Conservation (phyloP, 352 stramenopile genomes). For the Phytophthora vignae region DNA sequence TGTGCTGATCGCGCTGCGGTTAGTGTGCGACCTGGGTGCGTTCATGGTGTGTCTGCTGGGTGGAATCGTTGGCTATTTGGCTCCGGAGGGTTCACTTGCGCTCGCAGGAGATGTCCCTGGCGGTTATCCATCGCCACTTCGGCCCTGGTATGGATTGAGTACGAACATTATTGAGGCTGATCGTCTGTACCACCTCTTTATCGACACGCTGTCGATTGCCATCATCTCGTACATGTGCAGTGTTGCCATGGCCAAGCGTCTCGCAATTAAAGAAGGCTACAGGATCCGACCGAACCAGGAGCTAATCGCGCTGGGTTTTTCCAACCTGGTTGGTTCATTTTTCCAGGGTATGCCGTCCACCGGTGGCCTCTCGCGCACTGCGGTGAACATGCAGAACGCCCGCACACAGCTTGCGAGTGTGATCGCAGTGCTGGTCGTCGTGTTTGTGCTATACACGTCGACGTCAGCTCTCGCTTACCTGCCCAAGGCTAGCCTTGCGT, state of each 20-base stretch:
- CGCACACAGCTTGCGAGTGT: slow-evolving; percentile 90
- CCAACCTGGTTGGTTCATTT: slow-evolving; percentile 89
- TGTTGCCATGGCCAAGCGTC: slow-evolving; percentile 88
- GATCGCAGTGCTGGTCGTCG: slow-evolving; percentile 88
- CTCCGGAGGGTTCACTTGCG: slow-evolving; percentile 73
- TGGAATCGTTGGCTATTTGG: slow-evolving; percentile 64
- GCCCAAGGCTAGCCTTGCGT: slow-evolving; percentile 84
- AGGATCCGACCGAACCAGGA: slow-evolving; percentile 89
- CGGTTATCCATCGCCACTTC: slow-evolving; percentile 62
- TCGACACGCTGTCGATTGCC: slow-evolving; percentile 79
- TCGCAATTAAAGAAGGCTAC: slow-evolving; percentile 85
- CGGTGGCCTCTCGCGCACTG: slow-evolving; percentile 90
- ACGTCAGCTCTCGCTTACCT: slow-evolving; percentile 91
- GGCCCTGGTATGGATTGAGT: slow-evolving; percentile 58
- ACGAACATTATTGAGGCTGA: slow-evolving; percentile 59
- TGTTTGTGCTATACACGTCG: slow-evolving; percentile 90
- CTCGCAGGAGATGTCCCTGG: slow-evolving; percentile 83
- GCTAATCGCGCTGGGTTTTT: slow-evolving; percentile 91
- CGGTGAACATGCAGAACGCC: slow-evolving; percentile 92
- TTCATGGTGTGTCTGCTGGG: slow-evolving; percentile 85
- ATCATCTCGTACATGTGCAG: slow-evolving; percentile 95
- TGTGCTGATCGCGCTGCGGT: slow-evolving; percentile 46
- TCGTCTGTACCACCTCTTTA: slow-evolving; percentile 65
- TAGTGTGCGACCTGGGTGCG: slow-evolving; percentile 67
- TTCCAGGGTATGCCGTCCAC: slow-evolving; percentile 92